Conservation (phyloP, 2,329 filamentous ascomycete genomes). For the Alternaria sp. region DNA sequence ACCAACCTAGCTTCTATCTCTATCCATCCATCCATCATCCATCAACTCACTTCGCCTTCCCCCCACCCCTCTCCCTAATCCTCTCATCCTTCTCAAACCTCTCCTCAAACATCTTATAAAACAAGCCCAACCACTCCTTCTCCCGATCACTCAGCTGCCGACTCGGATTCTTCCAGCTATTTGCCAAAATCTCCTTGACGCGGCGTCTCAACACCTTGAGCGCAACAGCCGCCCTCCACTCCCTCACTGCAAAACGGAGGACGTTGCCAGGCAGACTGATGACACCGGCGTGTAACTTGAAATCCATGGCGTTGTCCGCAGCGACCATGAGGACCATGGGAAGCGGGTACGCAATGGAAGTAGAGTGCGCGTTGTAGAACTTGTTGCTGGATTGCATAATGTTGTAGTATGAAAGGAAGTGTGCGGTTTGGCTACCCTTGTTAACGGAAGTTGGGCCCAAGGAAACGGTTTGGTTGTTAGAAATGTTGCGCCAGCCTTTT, state of each 20-base stretch:
- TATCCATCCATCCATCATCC: not conserved
- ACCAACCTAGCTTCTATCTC: not conserved
- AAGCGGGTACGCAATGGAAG: slow-evolving; percentile 78
- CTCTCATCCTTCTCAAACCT: slow-evolving; percentile 45
- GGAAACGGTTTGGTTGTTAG: slow-evolving; percentile 90
- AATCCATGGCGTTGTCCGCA: slow-evolving; percentile 71
- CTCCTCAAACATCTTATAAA: slow-evolving; percentile 41
- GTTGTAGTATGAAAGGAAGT: slow-evolving; percentile 93
- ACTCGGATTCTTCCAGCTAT: slow-evolving; percentile 68
- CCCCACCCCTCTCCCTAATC: slow-evolving; percentile 37
- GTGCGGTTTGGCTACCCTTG: slow-evolving; percentile 66
- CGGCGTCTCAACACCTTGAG: slow-evolving; percentile 80
- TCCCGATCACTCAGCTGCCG: slow-evolving; percentile 51
- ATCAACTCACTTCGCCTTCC: slow-evolving; percentile 36
- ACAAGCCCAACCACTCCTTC: slow-evolving; percentile 54
- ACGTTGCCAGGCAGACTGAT: slow-evolving; percentile 88
- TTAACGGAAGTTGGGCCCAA: slow-evolving; percentile 91
- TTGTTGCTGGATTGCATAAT: slow-evolving; percentile 91
- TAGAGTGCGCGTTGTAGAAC: slow-evolving; percentile 81
- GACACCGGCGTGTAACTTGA: slow-evolving; percentile 89
- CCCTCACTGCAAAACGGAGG: slow-evolving; percentile 79
- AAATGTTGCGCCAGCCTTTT: slow-evolving; percentile 88
- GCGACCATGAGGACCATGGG: slow-evolving; percentile 77
- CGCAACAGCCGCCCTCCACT: slow-evolving; percentile 92
- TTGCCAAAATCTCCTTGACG: slow-evolving; percentile 77